phyloP scores from a whole-genome alignment of 495 filamentous ascomycete genomes.

The Aspergillus kassunensis region DNA sequence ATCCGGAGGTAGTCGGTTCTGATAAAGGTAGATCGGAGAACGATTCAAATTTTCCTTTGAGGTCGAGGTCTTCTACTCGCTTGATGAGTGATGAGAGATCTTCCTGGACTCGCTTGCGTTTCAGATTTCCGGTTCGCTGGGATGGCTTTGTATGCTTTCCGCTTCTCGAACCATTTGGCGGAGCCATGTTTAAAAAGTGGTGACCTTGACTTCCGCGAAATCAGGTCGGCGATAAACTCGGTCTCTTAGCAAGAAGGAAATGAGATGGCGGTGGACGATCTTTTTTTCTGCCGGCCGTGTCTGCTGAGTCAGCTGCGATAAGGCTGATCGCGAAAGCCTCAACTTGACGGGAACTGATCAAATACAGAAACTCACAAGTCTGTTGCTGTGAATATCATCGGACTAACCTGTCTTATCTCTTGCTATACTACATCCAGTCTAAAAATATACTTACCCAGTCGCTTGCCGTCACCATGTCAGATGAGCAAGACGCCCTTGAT shows the following conservation, averaged over 20 bases:
- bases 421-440: too few relatives aligned
- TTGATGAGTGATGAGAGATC: slow-evolving; percentile 42
- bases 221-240: neutral
- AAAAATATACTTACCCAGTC: too few relatives aligned
- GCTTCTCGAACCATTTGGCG: slow-evolving; percentile 17
- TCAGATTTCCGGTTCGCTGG: slow-evolving; percentile 42
- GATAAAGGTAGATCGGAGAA: slow-evolving; percentile 88
- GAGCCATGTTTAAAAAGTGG: slow-evolving; percentile 28
- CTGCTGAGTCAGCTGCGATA: slow-evolving; percentile 40
- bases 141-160: slow-evolving; percentile 25
- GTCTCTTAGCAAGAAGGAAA: slow-evolving; percentile 2
- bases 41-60: slow-evolving; percentile 41
- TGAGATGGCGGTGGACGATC: slow-evolving; percentile 25
- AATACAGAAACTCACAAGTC: too few relatives aligned
- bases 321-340: slow-evolving; percentile 16
- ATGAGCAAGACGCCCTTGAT: slow-evolving; percentile 78
- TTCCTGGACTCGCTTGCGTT: slow-evolving; percentile 57
- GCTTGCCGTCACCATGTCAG: slow-evolving; percentile 42
- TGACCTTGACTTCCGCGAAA: neutral
- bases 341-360: too few relatives aligned
- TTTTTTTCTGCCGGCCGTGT: slow-evolving; percentile 21
- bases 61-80: slow-evolving; percentile 47
- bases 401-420: too few relatives aligned
- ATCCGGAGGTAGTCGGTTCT: slow-evolving; percentile 70
- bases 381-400: too few relatives aligned